phyloP scores from a whole-genome alignment of 2,329 filamentous ascomycete genomes.

The Phialophora chinensis region DNA sequence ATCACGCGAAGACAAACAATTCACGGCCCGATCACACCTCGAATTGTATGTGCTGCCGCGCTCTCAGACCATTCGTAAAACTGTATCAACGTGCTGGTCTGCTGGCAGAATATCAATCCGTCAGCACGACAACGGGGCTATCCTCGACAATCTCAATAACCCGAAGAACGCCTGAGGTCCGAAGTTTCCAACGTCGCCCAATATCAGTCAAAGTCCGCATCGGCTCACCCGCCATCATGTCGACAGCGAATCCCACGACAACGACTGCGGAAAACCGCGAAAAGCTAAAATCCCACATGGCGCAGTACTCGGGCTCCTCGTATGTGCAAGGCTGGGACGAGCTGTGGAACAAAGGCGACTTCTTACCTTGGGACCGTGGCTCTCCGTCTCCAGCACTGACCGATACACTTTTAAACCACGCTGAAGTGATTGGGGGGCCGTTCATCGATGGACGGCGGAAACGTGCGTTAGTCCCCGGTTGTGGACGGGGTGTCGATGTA shows the following conservation, averaged over 20 bases:
- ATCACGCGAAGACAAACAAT: not conserved
- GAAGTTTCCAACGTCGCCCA: not conserved
- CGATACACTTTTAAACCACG: conserved; percentile 55
- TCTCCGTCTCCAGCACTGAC: conserved; percentile 64
- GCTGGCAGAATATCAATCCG: not conserved
- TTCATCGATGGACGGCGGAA: conserved; percentile 48
- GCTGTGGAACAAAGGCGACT: conserved; percentile 60
- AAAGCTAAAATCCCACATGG: conserved; percentile 47
- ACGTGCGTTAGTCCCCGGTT: conserved; percentile 77
- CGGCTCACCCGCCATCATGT: conserved; percentile 8
- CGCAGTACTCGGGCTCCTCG: conserved; percentile 47
- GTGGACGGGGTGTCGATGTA: conserved; percentile 82
- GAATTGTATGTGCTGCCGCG: conserved; percentile 1
- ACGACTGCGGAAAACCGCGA: conserved; percentile 33
- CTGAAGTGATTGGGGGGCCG: conserved; percentile 46
- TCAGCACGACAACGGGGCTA: not conserved
- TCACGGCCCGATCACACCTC: not conserved
- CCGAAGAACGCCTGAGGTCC: not conserved
- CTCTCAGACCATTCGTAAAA: not conserved
- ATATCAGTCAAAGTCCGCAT: conserved; percentile 2
- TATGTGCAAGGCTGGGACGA: conserved; percentile 60
- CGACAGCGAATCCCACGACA: conserved; percentile 8
- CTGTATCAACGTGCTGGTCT: not conserved
- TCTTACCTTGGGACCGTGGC: conserved; percentile 66
- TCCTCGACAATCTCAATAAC: not conserved